phyloP scores from a whole-genome alignment of 2,329 filamentous ascomycete genomes.

The Dactylonectria estremocensis region DNA sequence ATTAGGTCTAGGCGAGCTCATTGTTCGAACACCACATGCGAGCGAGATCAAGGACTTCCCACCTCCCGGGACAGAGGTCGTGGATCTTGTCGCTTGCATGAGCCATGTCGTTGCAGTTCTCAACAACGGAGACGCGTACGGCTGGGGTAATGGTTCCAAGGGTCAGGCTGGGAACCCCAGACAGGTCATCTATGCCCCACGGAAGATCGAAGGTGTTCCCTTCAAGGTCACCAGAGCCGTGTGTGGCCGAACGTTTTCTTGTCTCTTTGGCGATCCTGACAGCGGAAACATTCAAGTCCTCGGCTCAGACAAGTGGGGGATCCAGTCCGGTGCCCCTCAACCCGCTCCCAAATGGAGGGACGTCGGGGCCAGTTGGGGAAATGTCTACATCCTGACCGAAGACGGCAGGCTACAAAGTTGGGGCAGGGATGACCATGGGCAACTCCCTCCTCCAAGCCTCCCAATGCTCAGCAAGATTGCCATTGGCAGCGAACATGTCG shows the following conservation, averaged over 20 bases:
- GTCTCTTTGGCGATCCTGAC: slow-evolving; percentile 71
- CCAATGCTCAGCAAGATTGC: slow-evolving; percentile 76
- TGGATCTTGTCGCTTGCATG: slow-evolving; percentile 80
- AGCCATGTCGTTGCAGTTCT: slow-evolving; percentile 83
- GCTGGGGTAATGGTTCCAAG: slow-evolving; percentile 91
- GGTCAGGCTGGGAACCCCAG: slow-evolving; percentile 81
- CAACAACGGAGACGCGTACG: slow-evolving; percentile 82
- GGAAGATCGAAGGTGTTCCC: slow-evolving; percentile 69
- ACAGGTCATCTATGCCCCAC: slow-evolving; percentile 70
- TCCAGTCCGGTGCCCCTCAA: slow-evolving; percentile 71
- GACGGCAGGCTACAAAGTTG: slow-evolving; percentile 77
- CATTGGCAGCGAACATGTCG: slow-evolving; percentile 90
- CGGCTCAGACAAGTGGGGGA: slow-evolving; percentile 82
- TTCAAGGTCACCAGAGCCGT: slow-evolving; percentile 79
- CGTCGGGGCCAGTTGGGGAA: slow-evolving; percentile 86
- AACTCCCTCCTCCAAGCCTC: slow-evolving; percentile 77
- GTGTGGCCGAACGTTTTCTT: slow-evolving; percentile 90
- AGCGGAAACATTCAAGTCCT: slow-evolving; percentile 76
- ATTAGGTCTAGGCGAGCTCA: slow-evolving; percentile 73
- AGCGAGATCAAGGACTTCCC: slow-evolving; percentile 74
- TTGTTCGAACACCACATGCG: slow-evolving; percentile 64
- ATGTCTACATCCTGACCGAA: slow-evolving; percentile 78
- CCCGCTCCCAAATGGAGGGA: slow-evolving; percentile 73
- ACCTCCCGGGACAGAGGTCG: slow-evolving; percentile 69
- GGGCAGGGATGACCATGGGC: slow-evolving; percentile 90